Conservation (phyloP, 208 protist genomes). For the Leishmania lainsoni region DNA sequence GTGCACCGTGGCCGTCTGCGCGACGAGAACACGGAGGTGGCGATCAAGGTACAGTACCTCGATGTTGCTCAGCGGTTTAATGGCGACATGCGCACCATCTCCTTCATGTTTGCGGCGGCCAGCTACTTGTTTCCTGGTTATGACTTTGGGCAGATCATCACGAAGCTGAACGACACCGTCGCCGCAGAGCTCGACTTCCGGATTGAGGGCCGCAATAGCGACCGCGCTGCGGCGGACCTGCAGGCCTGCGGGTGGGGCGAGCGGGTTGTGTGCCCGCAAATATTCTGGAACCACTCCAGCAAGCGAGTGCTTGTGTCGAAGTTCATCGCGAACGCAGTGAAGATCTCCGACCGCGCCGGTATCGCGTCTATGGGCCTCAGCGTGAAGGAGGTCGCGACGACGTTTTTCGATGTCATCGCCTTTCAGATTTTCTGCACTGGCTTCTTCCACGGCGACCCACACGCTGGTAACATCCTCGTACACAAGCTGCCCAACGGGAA, state of each 20-base stretch:
- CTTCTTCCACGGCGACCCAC: conserved; percentile 95
- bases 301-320: conserved; percentile 74
- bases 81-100: conserved; percentile 91
- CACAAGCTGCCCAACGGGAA: conserved; percentile 51
- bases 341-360: conserved; percentile 73
- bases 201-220: conserved; percentile 91
- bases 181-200: conserved; percentile 94
- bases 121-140: conserved; percentile 86
- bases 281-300: conserved; percentile 69
- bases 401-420: conserved; percentile 88
- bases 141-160: conserved; percentile 85
- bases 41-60: conserved; percentile 96
- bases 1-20: conserved; percentile 79
- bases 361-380: conserved; percentile 67
- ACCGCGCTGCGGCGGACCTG: conserved; percentile 78
- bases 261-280: conserved; percentile 64
- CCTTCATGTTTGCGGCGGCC: conserved; percentile 63
- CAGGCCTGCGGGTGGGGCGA: conserved; percentile 67
- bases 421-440: conserved; percentile 94
- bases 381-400: conserved; percentile 54
- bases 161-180: conserved; percentile 88
- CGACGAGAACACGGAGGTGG: conserved; percentile 81
- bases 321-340: conserved; percentile 69
- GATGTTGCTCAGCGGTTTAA: conserved; percentile 83
- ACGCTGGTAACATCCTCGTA: conserved; percentile 95